Evolutionary conservation across 2,329 filamentous ascomycete genomes (phyloP), one percentile per base, ranked within the genome.

Genomic region (Bertia moriformis): DNA sequence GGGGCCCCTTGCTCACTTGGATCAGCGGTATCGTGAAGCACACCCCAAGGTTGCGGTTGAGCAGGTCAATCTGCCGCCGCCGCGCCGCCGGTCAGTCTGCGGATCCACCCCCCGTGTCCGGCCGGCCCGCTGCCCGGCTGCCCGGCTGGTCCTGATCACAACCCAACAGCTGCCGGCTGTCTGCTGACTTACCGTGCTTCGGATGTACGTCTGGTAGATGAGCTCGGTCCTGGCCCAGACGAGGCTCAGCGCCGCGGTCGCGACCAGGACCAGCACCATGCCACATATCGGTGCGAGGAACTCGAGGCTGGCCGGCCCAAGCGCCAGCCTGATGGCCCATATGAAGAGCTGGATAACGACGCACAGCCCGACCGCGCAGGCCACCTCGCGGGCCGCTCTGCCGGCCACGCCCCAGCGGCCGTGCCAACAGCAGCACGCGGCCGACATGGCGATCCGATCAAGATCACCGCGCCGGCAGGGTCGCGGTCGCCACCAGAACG

Each of bases 11-110:
- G 29, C 60, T 58, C 13, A 70, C 57, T 54, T 63, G 63, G 2
- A 69, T 51, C 2, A 71, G 58, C 0, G 68, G 67, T 2, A 70
- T 57, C 0, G 63, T 61, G 44, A 71, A 71, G 3, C 64, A 67
- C 4, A 69, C 48, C 0, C 67, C 66, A 45, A 71, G 60, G 47
- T 71, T 63, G 2, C 58, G 51, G 44, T 71, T 71, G 39, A 71
- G 57, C 7, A 70, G 58, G 37, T 70, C 59, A 17, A 67, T 56
- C 66, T 71, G 38, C 2, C 3, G 10, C 22, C 7, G 22, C 7
- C n/a, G 7, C 7, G 22, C 22, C 22, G 10, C 15, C 14, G 14
- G 32, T 18, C 10, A 7, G 7, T 36, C 7, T 18, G 7, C 32
- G 14, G 7, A 7, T 7, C 10, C 10, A 36, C 10, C 14, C 32